Conservation (phyloP, 148 eudicot species). For the Cornus kousa region DNA sequence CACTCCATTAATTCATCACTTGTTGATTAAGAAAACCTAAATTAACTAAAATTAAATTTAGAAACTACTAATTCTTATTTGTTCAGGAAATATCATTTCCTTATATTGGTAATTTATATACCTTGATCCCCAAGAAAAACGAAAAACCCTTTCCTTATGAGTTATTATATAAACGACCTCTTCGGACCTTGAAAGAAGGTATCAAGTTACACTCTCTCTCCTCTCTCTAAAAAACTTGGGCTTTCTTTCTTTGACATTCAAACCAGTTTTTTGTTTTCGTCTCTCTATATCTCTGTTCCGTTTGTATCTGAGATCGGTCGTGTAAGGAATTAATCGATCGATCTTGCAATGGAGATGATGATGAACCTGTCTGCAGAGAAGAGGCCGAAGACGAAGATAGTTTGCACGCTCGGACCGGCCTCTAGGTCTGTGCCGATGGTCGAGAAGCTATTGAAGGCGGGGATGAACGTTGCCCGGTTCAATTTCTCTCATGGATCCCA, state of each 20-base stretch:
- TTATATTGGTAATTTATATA: too few relatives aligned
- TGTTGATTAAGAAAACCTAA: too few relatives aligned
- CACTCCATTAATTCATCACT: too few relatives aligned
- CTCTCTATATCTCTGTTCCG: neutral
- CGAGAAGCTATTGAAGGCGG: conserved; percentile 44
- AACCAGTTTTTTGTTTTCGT: neutral
- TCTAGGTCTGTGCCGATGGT: conserved; percentile 43
- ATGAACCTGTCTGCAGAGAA: neutral
- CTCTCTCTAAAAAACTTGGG: neutral
- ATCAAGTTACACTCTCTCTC: neutral
- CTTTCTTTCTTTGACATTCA: neutral
- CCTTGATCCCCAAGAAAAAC: too few relatives aligned
- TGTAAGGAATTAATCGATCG: neutral
- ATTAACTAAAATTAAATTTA: too few relatives aligned
- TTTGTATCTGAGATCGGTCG: neutral
- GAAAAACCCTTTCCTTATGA: too few relatives aligned
- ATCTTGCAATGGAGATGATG: conserved; percentile 7
- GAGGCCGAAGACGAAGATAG: conserved; percentile 53
- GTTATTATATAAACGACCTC: too few relatives aligned
- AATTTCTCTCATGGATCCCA: conserved; percentile 53
- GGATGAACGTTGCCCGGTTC: conserved; percentile 56
- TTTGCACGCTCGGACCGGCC: conserved; percentile 51
- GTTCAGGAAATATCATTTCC: too few relatives aligned
- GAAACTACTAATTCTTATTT: too few relatives aligned
- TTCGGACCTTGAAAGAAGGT: too few relatives aligned